phyloP scores from a whole-genome alignment of 2,329 filamentous ascomycete species.

The Fusarium sp. region DNA sequence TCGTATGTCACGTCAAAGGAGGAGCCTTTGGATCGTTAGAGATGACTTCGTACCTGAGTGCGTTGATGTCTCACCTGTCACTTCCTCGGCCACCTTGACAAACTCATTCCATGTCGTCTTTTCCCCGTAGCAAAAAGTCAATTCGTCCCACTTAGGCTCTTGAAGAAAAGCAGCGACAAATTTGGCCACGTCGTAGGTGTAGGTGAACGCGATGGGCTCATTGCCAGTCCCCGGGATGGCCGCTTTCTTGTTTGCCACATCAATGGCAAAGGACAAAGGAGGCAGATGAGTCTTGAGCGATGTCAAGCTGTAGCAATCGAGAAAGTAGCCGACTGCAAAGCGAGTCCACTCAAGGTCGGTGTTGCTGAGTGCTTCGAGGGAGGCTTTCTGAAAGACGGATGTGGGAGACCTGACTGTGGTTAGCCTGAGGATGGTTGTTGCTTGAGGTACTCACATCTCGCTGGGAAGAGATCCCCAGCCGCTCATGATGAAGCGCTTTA shows the following conservation, averaged over 20 bases:
- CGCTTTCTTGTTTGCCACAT: neutral
- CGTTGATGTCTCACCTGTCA: neutral
- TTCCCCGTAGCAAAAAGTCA: neutral
- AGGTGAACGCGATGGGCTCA: neutral
- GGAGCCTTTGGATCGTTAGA: neutral
- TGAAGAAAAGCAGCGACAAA: neutral
- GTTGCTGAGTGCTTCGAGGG: neutral
- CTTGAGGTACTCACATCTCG: neutral
- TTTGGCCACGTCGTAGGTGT: neutral
- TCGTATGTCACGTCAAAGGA: neutral
- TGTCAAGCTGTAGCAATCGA: neutral
- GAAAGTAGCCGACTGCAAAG: neutral
- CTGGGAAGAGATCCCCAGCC: neutral
- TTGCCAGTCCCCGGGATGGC: neutral
- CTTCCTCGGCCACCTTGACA: neutral
- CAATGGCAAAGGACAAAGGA: neutral
- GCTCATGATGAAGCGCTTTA: neutral
- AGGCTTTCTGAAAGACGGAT: neutral
- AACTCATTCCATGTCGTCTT: neutral
- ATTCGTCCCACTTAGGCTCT: neutral
- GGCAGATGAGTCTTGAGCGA: neutral
- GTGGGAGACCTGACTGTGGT: neutral
- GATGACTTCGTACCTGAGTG: no score
- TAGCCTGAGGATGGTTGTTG: neutral
- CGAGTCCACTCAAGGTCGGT: neutral